Base-by-base conservation (phyloP, 495 filamentous ascomycete species). In the Melanomma pulvis-pyrius region DNA sequence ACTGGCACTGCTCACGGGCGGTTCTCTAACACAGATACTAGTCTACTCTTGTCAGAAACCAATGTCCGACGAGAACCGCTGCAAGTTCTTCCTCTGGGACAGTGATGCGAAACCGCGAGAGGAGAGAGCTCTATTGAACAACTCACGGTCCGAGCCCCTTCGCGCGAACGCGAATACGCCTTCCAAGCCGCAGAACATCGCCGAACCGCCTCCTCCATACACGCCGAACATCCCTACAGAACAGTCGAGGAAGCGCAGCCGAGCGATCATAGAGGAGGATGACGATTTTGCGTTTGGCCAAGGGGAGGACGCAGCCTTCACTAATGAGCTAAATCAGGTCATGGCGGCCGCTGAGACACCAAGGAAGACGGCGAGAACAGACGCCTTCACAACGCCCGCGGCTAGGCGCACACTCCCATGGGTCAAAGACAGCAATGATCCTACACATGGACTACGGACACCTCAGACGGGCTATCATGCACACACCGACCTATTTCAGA, bases 51-150 rank as follows among this genome's bases (percentile, higher is more conserved):
- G 90, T 73, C 83, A 83, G 60, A 82, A 83, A 64, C 72, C 77
- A 8, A 77, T 80, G 29, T 69, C 76, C 0, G 69, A 69, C 24
- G 77, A 17, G 8, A 61, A 9, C 2, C 21, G 79, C 39, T 93
- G 90, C 74, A 77, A 79, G 17, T 92, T 92, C 80, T 93, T 91
- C 73, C 76, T 92, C 1, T 92, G 86, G 84, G 79, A 81, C 28
- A 83, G 86, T 28, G 82, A 85, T n/a, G 89, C 89, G 0, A 75
- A 81, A 34, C 63, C 62, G 21, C 81, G 86, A 17, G 87, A 90
- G 70, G 79, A 80, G 67, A 69, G 72, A 13, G 76, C 78, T 8
- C 71, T 87, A 2, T 67, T 83, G 24, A 81, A 77, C 59, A 88
- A 87, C 69, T 81, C 79, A 17, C 77, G 75, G 54, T 67, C 73